Percentiles rank a stretch among this genome's conserved stretches.
These are phyloP conservation scores for Cordyceps militaris DNA, from an alignment of 2,329 filamentous ascomycete species.

Conservation along the genomic window DNA sequence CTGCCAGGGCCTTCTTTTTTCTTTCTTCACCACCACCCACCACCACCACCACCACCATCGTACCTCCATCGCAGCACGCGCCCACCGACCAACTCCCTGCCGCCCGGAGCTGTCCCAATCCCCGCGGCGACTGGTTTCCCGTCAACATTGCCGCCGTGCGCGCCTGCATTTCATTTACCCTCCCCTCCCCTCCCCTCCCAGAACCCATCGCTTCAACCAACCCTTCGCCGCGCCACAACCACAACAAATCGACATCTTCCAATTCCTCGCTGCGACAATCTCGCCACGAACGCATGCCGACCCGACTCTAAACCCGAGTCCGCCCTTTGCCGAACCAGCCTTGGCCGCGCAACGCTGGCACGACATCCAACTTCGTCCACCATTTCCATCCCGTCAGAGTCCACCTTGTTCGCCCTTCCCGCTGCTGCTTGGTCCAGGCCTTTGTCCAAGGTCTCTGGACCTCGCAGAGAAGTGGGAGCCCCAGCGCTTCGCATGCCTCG, in stretches of 20 bases:
- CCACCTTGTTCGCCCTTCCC: constrained; percentile 21
- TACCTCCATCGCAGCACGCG: not conserved
- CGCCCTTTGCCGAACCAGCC: not conserved
- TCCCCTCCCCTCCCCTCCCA: not conserved
- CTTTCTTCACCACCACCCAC: constrained; percentile 8
- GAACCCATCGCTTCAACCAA: not conserved
- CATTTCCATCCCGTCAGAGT: constrained; percentile 13
- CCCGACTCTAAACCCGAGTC: not conserved
- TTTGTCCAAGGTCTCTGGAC: constrained; percentile 27
- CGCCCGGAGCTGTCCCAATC: not conserved
- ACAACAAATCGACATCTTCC: not conserved
- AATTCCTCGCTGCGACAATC: not conserved
- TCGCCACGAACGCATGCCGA: constrained; percentile 7
- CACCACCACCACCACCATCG: not conserved
- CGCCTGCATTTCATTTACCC: not conserved
- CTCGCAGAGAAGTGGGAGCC: constrained; percentile 28
- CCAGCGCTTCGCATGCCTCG: constrained; percentile 51
- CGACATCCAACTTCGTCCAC: constrained; percentile 9
- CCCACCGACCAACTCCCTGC: not conserved
- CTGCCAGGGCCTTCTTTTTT: constrained; percentile 2
- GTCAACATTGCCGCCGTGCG: not conserved
- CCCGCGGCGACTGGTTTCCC: not conserved
- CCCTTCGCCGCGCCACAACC: not conserved
- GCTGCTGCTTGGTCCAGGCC: constrained; percentile 30
- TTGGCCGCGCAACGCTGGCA: not conserved